Evolutionary conservation across 345 rosid species (phyloP).

Genomic region (Eucalyptus sp.): DNA sequence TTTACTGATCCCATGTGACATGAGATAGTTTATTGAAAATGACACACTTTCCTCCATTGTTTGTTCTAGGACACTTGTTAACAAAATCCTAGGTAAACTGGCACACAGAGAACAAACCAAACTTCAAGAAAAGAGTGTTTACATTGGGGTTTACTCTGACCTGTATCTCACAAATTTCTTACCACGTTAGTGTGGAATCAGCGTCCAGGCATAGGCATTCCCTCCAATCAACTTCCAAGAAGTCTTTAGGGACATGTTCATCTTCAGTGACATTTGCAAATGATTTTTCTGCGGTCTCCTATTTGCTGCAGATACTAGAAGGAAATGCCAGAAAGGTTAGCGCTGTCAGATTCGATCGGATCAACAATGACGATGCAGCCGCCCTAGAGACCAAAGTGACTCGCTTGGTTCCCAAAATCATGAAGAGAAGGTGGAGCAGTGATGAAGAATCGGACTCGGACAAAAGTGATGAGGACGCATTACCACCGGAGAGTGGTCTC

Average conservation of each 20-base stretch:
- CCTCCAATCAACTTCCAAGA: background rate
- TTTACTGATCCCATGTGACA: background rate
- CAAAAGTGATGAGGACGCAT: background rate
- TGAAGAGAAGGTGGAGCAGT: slow-evolving; percentile 70
- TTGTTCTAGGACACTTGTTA: background rate
- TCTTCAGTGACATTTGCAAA: background rate
- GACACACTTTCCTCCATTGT: background rate
- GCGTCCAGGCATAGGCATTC: background rate
- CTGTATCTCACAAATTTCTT: background rate
- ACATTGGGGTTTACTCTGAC: background rate
- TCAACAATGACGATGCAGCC: slow-evolving; percentile 35
- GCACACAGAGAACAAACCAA: background rate
- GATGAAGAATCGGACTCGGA: slow-evolving; percentile 25
- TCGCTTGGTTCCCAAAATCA: slow-evolving; percentile 59
- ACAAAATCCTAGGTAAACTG: background rate
- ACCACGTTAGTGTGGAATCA: background rate
- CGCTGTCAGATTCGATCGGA: slow-evolving; percentile 76
- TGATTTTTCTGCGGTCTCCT: background rate
- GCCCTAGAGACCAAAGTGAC: slow-evolving; percentile 44
- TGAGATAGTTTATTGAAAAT: background rate
- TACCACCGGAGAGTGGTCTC: background rate
- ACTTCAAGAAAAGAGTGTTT: background rate
- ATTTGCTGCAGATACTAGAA: slow-evolving; percentile 57
- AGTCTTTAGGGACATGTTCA: background rate
- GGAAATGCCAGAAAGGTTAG: slow-evolving; percentile 97